phyloP scores from a whole-genome alignment of 352 stramenopile species.

The Globisporangium mamillatum region DNA sequence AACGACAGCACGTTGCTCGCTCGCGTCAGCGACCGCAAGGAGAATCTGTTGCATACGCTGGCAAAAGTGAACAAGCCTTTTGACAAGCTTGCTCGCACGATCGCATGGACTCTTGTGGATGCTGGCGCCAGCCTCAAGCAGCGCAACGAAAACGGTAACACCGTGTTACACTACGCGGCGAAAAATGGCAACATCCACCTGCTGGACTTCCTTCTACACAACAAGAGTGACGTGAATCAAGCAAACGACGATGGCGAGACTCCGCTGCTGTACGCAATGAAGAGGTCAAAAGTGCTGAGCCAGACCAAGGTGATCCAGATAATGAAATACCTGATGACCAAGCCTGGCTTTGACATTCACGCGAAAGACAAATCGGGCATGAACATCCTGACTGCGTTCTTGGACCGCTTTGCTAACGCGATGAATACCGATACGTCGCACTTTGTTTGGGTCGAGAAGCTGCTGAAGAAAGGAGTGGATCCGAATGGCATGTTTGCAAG shows the following conservation, averaged over 20 bases:
- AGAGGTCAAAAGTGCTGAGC: conserved; percentile 29
- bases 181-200: conserved; percentile 48
- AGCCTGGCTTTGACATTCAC: conserved; percentile 37
- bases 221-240: conserved; percentile 42
- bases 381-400: conserved; percentile 48
- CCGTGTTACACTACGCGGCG: conserved; percentile 60
- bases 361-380: conserved; percentile 34
- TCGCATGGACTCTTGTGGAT: conserved; percentile 73
- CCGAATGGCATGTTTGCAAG: conserved; percentile 46
- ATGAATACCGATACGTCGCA: conserved; percentile 22
- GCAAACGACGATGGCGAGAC: conserved; percentile 46
- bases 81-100: conserved; percentile 42
- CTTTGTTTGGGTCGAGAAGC: conserved; percentile 43
- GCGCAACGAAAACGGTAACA: conserved; percentile 36
- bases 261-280: conserved; percentile 52
- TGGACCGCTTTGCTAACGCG: conserved; percentile 54
- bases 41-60: conserved; percentile 65
- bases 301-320: conserved; percentile 28
- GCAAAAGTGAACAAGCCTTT: conserved; percentile 57
- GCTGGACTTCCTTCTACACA: conserved; percentile 74
- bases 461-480: conserved; percentile 58
- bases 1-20: conserved; percentile 36
- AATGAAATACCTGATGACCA: conserved; percentile 47
- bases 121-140: conserved; percentile 30
- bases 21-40: conserved; percentile 36